phyloP scores from a whole-genome alignment of 2,329 filamentous ascomycete genomes.

The Neonectria sp. region DNA sequence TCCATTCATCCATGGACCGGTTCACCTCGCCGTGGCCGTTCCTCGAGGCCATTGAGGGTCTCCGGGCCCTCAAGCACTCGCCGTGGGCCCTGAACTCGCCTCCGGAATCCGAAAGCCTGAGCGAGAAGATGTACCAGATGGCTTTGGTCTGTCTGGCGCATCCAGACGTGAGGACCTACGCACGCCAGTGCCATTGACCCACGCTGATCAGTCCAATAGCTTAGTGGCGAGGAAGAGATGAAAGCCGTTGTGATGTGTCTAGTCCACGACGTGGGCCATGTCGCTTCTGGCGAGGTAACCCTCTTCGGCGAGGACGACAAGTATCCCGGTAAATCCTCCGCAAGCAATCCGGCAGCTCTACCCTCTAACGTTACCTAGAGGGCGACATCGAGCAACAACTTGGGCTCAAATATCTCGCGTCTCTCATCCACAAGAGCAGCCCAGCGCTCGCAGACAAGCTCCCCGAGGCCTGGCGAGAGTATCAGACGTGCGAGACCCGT shows the following conservation, averaged over 20 bases:
- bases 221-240: constrained; percentile 23
- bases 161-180: constrained; percentile 22
- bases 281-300: constrained; percentile 30
- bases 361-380: neutral
- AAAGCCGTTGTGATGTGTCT: constrained; percentile 31
- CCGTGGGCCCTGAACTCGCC: constrained; percentile 1
- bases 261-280: constrained; percentile 26
- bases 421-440: constrained; percentile 24
- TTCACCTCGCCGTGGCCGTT: constrained; percentile 20
- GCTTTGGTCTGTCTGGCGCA: constrained; percentile 29
- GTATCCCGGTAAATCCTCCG: neutral
- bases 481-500: constrained; percentile 25
- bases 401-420: constrained; percentile 27
- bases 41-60: constrained; percentile 32
- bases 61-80: constrained; percentile 29
- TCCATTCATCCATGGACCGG: constrained; percentile 22
- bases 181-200: neutral
- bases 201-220: constrained; percentile 11
- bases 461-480: constrained; percentile 23
- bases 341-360: neutral
- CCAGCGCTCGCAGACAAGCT: constrained; percentile 22
- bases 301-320: constrained; percentile 1
- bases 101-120: constrained; percentile 27
- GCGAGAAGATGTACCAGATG: constrained; percentile 34
- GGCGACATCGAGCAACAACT: constrained; percentile 28